Base-by-base conservation (phyloP, 2,329 filamentous ascomycete genomes). In the Paecilomyces fulvus region DNA sequence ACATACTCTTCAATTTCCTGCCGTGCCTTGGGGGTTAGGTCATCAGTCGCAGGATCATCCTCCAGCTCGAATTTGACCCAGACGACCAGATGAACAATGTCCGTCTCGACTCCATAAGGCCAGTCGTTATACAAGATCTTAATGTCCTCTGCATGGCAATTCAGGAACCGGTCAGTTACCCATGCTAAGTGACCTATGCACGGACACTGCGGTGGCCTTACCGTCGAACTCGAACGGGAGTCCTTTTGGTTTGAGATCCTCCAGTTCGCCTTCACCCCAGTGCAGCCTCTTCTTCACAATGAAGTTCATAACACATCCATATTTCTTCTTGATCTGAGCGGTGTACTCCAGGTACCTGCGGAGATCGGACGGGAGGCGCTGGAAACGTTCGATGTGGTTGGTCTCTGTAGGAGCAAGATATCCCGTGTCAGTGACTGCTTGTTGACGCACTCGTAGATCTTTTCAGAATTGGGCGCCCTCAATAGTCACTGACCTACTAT, bases 11-110 rank as follows among this genome's bases (percentile, higher is more conserved):
- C 83, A 59, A 96, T 89, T 67, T 84, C 77, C 17, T 72, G 73
- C 52, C 85, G 80, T 7, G 84, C 83, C 59, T 79, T 72, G 2
- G 82, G 77, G 1, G 87, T 90, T 67, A 95, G 73, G 61, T 90
- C 84, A 12, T 83, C 86, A 0, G 84, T 76, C 17, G 75, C 76
- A 0, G 83, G 71, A 64, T 94, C 86, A 56, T 91, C 88, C 54
- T 84, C 80, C 23, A 96, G 77, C 51, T 82, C 79, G 66, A 95
- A 96, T 72, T 96, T 96, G 51, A 89, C 94, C 92, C 92, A 97
- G 11, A 96, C 84, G 4, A 96, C 89, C 2, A 96, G 77, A 69
- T 96, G 92, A 14, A 89, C 82, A 61, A 96, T 92, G 53, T 82
- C 79, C 51, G 77, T 68, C 64, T 94, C 90, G 54, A 96, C 79